These are phyloP conservation scores for Ilex aquifolium DNA, from an alignment of 257 asterid genomes.

Conservation along the genomic window DNA sequence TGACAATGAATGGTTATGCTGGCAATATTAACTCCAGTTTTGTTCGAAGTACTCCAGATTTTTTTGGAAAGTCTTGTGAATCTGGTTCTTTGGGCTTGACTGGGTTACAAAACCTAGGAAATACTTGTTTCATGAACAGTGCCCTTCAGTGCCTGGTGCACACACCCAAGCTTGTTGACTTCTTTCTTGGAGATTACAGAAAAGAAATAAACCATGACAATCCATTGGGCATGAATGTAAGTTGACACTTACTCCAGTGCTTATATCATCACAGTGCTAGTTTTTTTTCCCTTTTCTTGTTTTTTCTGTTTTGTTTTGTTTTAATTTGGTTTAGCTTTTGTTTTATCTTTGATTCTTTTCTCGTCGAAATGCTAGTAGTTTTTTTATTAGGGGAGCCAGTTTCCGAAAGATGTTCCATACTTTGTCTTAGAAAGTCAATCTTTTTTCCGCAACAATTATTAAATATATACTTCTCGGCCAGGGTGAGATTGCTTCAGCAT, in stretches of 20 bases:
- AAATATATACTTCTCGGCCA: constrained; percentile 20
- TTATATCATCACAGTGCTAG: constrained; percentile 5
- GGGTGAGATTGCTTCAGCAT: constrained; percentile 97
- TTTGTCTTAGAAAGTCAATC: background rate
- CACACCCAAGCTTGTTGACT: constrained; percentile 93
- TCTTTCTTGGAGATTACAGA: constrained; percentile 91
- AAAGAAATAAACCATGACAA: constrained; percentile 78
- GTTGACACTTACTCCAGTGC: constrained; percentile 17
- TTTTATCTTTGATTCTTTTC: background rate
- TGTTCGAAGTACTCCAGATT: constrained; percentile 40
- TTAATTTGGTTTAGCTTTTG: background rate
- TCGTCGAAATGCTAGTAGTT: background rate
- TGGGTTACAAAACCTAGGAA: constrained; percentile 91
- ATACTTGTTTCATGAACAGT: constrained; percentile 98
- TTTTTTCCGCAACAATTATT: background rate
- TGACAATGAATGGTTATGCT: constrained; percentile 48
- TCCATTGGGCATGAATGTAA: constrained; percentile 95
- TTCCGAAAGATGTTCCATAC: no score
- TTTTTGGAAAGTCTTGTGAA: constrained; percentile 57
- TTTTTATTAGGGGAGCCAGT: no score
- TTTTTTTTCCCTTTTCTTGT: constrained; percentile 15
- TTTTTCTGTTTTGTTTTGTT: constrained; percentile 8
- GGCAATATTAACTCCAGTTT: constrained; percentile 34
- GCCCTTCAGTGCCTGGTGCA: constrained; percentile 92
- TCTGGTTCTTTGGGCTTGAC: constrained; percentile 86